Evolutionary conservation across 2,329 filamentous ascomycete species (phyloP).

Genomic region (Cladosporium sp.): DNA sequence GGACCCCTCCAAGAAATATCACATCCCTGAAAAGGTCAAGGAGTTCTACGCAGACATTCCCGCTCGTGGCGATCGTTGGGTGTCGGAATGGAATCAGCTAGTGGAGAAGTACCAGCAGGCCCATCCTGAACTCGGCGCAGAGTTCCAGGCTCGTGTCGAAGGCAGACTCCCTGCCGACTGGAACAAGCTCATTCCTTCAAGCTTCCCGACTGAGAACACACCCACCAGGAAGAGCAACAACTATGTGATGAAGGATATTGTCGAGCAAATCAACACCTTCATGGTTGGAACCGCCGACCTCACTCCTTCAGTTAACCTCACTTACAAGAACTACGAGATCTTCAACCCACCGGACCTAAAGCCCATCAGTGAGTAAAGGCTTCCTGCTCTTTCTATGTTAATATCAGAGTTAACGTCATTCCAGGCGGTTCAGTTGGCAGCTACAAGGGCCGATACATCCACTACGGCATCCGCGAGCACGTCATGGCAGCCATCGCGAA

Average conservation of each 20-base stretch:
- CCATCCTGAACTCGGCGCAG: conserved; percentile 45
- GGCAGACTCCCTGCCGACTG: conserved; percentile 46
- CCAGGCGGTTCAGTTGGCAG: conserved; percentile 49
- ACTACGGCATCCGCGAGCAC: conserved; percentile 56
- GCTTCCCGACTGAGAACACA: conserved; percentile 43
- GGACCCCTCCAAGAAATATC: conserved; percentile 37
- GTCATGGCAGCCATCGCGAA: conserved; percentile 52
- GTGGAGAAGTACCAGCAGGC: conserved; percentile 32
- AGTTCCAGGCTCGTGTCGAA: conserved; percentile 44
- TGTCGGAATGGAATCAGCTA: conserved; percentile 44
- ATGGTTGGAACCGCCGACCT: conserved; percentile 35
- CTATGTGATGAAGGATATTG: conserved; percentile 34
- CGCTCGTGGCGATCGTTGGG: conserved; percentile 40
- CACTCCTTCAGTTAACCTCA: conserved; percentile 33
- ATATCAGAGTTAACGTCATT: background rate
- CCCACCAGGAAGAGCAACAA: conserved; percentile 47
- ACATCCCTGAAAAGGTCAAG: conserved; percentile 39
- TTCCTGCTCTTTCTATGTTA: background rate
- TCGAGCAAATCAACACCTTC: conserved; percentile 27
- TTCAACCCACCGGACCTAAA: conserved; percentile 38
- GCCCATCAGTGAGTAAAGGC: conserved; percentile 9
- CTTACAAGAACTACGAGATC: conserved; percentile 42
- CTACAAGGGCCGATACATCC: conserved; percentile 46
- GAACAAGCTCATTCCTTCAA: conserved; percentile 44
- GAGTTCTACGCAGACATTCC: conserved; percentile 49